phyloP scores from a whole-genome alignment of 768 basidiomycete species.

The Suillus hirtellus region DNA sequence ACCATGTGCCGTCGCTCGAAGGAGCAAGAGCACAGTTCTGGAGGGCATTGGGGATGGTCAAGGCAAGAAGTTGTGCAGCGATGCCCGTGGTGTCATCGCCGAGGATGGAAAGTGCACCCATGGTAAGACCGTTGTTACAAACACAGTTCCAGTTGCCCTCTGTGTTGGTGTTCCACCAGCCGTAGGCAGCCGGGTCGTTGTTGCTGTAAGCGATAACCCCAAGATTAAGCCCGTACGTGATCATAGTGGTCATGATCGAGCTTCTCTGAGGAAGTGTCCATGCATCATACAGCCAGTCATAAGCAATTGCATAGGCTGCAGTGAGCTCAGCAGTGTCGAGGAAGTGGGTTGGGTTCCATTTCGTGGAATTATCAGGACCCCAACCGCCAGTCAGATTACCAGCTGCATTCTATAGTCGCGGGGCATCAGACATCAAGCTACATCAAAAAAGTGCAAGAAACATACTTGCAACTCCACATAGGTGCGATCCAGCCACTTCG shows the following conservation, averaged over 20 bases:
- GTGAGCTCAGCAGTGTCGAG: slow-evolving; percentile 90
- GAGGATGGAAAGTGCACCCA: slow-evolving; percentile 89
- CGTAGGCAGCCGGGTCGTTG: slow-evolving; percentile 37
- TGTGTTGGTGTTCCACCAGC: slow-evolving; percentile 79
- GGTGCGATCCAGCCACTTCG: slow-evolving; percentile 84
- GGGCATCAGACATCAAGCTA: background rate
- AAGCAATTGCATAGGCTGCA: slow-evolving; percentile 87
- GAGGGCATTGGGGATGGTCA: slow-evolving; percentile 74
- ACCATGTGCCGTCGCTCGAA: slow-evolving; percentile 82
- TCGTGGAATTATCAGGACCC: slow-evolving; percentile 58
- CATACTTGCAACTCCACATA: slow-evolving; percentile 82
- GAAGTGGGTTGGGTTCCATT: slow-evolving; percentile 92
- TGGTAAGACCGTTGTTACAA: slow-evolving; percentile 86
- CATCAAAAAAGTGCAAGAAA: slow-evolving; percentile 15
- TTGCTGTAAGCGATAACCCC: slow-evolving; percentile 58
- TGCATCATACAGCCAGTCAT: slow-evolving; percentile 92
- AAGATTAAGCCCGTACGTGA: slow-evolving; percentile 72
- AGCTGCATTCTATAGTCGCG: slow-evolving; percentile 60
- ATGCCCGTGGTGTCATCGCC: slow-evolving; percentile 77
- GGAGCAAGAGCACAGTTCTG: slow-evolving; percentile 69
- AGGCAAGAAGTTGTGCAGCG: slow-evolving; percentile 63
- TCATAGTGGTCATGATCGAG: slow-evolving; percentile 68
- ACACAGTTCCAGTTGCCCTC: slow-evolving; percentile 99
- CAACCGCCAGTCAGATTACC: slow-evolving; percentile 67
- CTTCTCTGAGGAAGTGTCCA: slow-evolving; percentile 75